A percentile compares a stretch with the other conserved stretches of the same genome.
phyloP scores from a whole-genome alignment of 1,284 basidiomycete species.

The Cryptococcus wingfieldii region DNA sequence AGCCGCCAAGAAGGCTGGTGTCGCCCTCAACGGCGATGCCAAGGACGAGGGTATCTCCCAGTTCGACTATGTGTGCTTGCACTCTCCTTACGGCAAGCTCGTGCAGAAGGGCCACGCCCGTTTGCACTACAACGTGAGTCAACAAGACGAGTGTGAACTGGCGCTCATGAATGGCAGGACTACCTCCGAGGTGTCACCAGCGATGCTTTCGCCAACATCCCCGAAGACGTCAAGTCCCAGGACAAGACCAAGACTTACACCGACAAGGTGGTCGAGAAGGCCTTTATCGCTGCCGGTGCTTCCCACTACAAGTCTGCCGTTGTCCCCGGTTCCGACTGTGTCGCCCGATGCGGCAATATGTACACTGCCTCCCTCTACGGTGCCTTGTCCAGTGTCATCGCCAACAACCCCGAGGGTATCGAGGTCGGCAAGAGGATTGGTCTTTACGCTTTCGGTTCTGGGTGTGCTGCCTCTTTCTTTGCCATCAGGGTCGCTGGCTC shows the following conservation, averaged over 20 bases:
- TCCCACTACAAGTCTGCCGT: constrained; percentile 67
- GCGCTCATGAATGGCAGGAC: constrained; percentile 55
- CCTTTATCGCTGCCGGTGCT: constrained; percentile 73
- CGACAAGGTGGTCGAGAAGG: constrained; percentile 95
- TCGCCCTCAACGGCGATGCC: constrained; percentile 30
- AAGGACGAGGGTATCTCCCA: constrained; percentile 60
- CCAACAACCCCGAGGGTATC: constrained; percentile 62
- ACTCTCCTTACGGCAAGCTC: constrained; percentile 95
- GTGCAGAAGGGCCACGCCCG: constrained; percentile 97
- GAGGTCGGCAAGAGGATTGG: constrained; percentile 74
- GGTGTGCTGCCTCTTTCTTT: constrained; percentile 89
- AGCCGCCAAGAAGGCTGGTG: constrained; percentile 42
- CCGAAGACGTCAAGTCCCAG: constrained; percentile 60
- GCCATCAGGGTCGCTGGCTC: constrained; percentile 79
- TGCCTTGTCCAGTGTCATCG: constrained; percentile 77
- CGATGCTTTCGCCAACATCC: constrained; percentile 69
- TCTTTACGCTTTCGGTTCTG: constrained; percentile 91
- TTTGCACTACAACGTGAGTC: constrained; percentile 53
- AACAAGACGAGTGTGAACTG: not conserved
- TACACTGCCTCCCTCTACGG: constrained; percentile 98
- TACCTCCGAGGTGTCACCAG: constrained; percentile 74
- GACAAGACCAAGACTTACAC: constrained; percentile 70
- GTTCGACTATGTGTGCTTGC: constrained; percentile 87
- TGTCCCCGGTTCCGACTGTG: constrained; percentile 73
- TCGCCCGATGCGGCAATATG: constrained; percentile 91